Base-by-base conservation (phyloP, 2,329 filamentous ascomycete species). In the Graphiopsis chlorocephala region DNA sequence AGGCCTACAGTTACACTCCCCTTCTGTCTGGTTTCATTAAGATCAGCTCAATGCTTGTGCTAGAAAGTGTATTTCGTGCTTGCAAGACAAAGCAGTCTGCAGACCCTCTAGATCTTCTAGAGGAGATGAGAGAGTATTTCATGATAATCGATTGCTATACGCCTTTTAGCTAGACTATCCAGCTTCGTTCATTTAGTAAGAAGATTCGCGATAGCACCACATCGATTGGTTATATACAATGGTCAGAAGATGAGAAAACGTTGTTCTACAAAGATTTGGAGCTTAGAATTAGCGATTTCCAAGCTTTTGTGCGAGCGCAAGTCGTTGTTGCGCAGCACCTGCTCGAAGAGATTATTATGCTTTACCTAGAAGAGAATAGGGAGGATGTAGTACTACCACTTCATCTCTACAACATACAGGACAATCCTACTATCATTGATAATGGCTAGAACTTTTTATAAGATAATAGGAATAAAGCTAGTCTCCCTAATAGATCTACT, bases 1-100 rank as follows among this genome's bases (percentile, higher is more conserved):
- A 66, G 42, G 62, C 68, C 20, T 20, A 52, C 6, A 59, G 31
- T 38, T 70, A 68, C 62, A 68, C 64, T 29, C 57, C 66, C 12
- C 33, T 55, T 14, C 68, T 71, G 4, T 71, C 66, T 14, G 69
- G 64, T 31, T 70, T 68, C 25, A 68, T 70, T 35, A 72, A 71
- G 61, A 68, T 71, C 3, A 64, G 65, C 2, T 53, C 71, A 50
- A 68, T 71, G 64, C 69, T 72, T 29, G 66, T 71, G 4, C 33
- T 70, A 3, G 45, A 70, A 61, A 60, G 66, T 25, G 65, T 64
- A 3, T 42, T 72, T 23, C n/a, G 20, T 17, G 33, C 20, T 26
- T 23, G 25, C 29, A 35, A 59, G 26, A 47, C 23, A 14, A 35
- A 23, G 14, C 25, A 29, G 23, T n/a, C 28, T 8, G 33, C 45